phyloP scores from a whole-genome alignment of 192 early-diverging fungal species.

The Thamnidium elegans region DNA sequence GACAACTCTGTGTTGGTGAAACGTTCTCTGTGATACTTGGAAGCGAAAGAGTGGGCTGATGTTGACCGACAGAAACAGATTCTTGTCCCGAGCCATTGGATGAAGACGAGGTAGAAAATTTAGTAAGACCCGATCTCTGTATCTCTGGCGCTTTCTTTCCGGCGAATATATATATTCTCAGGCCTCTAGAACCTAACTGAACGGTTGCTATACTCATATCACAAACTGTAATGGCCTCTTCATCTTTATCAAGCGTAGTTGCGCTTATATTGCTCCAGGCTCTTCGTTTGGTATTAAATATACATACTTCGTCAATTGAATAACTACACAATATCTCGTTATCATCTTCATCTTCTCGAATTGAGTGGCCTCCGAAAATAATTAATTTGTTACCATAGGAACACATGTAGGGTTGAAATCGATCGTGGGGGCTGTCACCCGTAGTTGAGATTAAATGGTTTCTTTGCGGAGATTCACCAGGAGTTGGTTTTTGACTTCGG shows the following conservation, averaged over 20 bases:
- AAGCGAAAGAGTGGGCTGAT: not conserved
- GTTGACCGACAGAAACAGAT: not conserved
- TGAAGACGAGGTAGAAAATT: slow-evolving; percentile 1
- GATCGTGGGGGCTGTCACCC: slow-evolving; percentile 21
- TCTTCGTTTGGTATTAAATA: slow-evolving; percentile 20
- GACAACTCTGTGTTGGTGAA: not conserved
- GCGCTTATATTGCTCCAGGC: slow-evolving; percentile 15
- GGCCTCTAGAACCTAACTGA: not conserved
- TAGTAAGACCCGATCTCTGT: not conserved
- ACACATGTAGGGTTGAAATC: slow-evolving; percentile 30
- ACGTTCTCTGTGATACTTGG: too few species aligned
- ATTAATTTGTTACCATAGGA: slow-evolving; percentile 25
- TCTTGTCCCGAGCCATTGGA: not conserved
- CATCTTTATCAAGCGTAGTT: not conserved
- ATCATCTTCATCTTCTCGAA: slow-evolving; percentile 29
- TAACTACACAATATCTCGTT: slow-evolving; percentile 26
- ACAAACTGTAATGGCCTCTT: slow-evolving; percentile 11
- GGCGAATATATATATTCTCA: slow-evolving; percentile 2
- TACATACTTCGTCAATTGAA: slow-evolving; percentile 15
- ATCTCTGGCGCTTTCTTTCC: slow-evolving; percentile 13
- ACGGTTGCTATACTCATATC: slow-evolving; percentile 18
- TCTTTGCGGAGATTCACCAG: not conserved
- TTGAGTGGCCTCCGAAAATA: slow-evolving; percentile 33
- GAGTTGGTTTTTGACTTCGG: not conserved
- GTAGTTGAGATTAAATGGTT: slow-evolving; percentile 23